Conservation (phyloP, 495 filamentous ascomycete species). For the Peziza echinospora region DNA sequence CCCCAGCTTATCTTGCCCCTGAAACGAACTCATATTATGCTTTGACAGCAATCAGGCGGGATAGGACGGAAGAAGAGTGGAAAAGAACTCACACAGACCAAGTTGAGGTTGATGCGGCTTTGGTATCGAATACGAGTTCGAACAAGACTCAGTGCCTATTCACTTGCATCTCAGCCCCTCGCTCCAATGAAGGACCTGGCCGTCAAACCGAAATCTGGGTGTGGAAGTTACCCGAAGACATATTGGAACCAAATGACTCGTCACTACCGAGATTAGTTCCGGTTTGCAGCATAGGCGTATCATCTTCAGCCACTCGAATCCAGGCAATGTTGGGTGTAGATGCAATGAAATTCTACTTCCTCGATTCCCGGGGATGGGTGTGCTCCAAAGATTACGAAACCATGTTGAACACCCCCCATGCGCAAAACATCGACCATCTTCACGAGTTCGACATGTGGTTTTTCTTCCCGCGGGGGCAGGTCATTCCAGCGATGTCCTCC, state of each 20-base stretch:
- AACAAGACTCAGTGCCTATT: neutral
- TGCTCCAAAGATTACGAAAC: neutral
- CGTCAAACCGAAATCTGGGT: neutral
- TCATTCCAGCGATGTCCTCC: neutral
- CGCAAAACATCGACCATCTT: neutral
- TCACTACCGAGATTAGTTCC: too few relatives aligned
- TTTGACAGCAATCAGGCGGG: too few relatives aligned
- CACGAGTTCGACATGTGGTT: neutral
- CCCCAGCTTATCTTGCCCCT: too few relatives aligned
- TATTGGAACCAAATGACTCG: too few relatives aligned
- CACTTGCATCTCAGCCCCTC: neutral
- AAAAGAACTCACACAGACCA: neutral
- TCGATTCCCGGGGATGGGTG: neutral
- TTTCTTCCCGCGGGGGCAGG: neutral
- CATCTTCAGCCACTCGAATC: neutral
- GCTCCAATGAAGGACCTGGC: neutral
- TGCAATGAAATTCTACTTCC: neutral
- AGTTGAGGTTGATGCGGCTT: neutral
- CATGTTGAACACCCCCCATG: neutral
- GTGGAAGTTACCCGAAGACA: neutral
- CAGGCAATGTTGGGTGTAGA: neutral
- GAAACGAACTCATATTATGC: too few relatives aligned
- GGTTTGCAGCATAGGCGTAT: neutral
- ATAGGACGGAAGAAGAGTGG: neutral
- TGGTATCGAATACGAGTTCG: neutral